Percentiles rank a stretch among this genome's conserved stretches.
Conservation (phyloP, 1,284 basidiomycete genomes). For the Ceratobasidium sp. region DNA sequence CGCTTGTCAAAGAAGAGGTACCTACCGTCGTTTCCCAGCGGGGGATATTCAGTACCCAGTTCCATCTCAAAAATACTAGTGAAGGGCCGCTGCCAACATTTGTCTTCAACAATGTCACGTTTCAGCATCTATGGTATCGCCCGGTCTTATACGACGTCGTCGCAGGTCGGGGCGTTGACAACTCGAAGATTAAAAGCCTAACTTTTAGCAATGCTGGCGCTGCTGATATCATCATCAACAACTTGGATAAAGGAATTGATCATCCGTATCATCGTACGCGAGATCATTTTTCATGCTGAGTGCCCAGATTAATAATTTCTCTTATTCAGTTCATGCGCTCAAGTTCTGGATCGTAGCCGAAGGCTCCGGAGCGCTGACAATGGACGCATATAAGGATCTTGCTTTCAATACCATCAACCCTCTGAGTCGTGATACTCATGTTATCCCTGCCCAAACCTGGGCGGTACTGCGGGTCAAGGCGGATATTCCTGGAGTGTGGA, state of each 20-base stretch:
- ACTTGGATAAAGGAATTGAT: conserved; percentile 50
- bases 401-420: conserved; percentile 52
- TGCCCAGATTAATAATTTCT: neutral
- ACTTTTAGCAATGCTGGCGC: conserved; percentile 45
- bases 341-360: conserved; percentile 51
- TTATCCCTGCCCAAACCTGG: conserved; percentile 49
- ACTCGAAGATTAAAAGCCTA: conserved; percentile 46
- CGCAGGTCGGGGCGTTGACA: conserved; percentile 46
- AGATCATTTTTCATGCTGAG: neutral
- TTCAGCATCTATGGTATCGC: conserved; percentile 51
- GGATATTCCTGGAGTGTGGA: conserved; percentile 23
- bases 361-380: conserved; percentile 50
- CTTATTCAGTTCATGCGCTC: conserved; percentile 47
- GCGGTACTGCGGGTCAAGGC: conserved; percentile 48
- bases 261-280: conserved; percentile 54
- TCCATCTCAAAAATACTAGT: conserved; percentile 46
- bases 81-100: conserved; percentile 30
- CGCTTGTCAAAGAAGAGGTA: conserved; percentile 48
- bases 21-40: conserved; percentile 44
- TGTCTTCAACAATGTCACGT: conserved; percentile 51
- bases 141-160: conserved; percentile 50
- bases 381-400: conserved; percentile 40
- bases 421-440: conserved; percentile 54
- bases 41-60: conserved; percentile 46
- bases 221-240: conserved; percentile 51